These are phyloP conservation scores for Emmonsiellopsis sp. DNA, from an alignment of 2,329 filamentous ascomycete species.

Conservation along the genomic window DNA sequence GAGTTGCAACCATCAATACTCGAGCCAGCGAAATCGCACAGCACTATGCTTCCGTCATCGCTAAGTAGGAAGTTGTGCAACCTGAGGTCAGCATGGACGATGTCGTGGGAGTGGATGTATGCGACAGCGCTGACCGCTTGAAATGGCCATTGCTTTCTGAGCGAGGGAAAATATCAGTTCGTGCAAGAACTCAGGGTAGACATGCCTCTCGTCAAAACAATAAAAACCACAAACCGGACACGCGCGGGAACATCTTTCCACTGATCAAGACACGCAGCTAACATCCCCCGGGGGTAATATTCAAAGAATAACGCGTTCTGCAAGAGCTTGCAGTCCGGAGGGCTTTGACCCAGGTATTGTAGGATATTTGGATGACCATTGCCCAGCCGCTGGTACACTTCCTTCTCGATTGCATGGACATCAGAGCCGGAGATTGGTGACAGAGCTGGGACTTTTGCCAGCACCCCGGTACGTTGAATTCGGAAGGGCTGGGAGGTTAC, in stretches of 20 bases:
- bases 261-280: neutral
- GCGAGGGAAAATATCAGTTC: neutral
- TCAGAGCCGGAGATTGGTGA: neutral
- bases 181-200: neutral
- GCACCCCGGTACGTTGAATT: neutral
- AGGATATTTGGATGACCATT: neutral
- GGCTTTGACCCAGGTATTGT: neutral
- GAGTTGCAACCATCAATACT: slow-evolving; percentile 2
- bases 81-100: slow-evolving; percentile 13
- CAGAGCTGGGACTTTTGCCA: neutral
- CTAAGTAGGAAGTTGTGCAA: slow-evolving; percentile 14
- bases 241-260: neutral
- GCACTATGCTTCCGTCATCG: slow-evolving; percentile 13
- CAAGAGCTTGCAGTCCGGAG: neutral
- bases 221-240: slow-evolving; percentile 5
- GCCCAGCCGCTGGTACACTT: neutral
- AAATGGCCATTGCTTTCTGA: slow-evolving; percentile 6
- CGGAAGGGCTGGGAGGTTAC: neutral
- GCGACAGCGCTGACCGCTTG: slow-evolving; percentile 10
- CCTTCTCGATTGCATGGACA: neutral
- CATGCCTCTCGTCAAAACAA: neutral
- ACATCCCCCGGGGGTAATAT: neutral
- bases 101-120: slow-evolving; percentile 7
- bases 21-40: slow-evolving; percentile 16
- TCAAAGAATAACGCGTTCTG: neutral